A percentile compares a stretch with the other conserved stretches of the same genome.
Conservation (phyloP, 23 red algal genomes). For the Pyropia yezoensis region DNA sequence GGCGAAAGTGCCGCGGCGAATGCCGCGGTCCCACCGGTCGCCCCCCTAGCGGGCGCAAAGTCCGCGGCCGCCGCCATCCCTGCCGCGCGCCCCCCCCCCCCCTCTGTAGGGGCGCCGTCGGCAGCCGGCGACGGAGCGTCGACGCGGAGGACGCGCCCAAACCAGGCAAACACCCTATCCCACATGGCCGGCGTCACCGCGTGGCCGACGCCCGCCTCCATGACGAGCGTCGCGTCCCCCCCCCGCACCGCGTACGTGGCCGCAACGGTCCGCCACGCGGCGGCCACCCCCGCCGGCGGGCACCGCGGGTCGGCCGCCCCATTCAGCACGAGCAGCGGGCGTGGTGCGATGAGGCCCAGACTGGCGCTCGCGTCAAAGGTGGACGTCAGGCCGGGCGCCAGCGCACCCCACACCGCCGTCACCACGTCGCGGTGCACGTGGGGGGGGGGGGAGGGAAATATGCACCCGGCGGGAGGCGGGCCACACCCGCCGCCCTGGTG, state of each 20-base stretch:
- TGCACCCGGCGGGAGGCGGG: too few species aligned
- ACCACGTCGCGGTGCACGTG: constrained; percentile 2
- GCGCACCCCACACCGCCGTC: constrained; percentile 1
- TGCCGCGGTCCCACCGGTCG: too few species aligned
- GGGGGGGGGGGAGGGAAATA: not conserved
- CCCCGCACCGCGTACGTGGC: not conserved
- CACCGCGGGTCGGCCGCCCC: constrained; percentile 6
- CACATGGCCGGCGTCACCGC: constrained; percentile 14
- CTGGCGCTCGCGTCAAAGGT: not conserved
- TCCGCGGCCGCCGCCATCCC: too few species aligned
- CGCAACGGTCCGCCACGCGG: not conserved
- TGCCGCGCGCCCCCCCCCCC: too few species aligned
- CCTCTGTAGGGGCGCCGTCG: too few species aligned
- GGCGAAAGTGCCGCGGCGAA: too few species aligned
- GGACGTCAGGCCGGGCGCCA: constrained; percentile 1
- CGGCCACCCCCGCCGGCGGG: not conserved
- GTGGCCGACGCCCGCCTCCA: constrained; percentile 8
- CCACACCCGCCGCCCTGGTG: too few species aligned
- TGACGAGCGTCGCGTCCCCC: not conserved
- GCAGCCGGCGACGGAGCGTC: too few species aligned
- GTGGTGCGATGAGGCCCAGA: not conserved
- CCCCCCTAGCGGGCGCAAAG: too few species aligned
- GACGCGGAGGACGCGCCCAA: too few species aligned
- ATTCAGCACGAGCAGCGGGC: not conserved
- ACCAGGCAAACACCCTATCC: not conserved